Conservation (phyloP, 768 basidiomycete genomes). For the Tulasnella calospora region DNA sequence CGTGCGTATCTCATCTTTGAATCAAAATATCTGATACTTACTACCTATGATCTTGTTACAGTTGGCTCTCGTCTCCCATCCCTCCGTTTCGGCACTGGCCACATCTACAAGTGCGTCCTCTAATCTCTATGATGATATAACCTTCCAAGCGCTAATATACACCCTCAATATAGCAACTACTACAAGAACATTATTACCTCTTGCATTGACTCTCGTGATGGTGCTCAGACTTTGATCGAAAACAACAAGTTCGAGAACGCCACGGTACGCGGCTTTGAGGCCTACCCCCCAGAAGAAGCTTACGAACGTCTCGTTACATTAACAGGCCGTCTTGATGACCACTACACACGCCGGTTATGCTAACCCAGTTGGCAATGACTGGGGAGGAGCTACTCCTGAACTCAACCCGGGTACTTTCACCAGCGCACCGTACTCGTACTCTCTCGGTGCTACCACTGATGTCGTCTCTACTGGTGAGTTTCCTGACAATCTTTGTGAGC, state of each 20-base stretch:
- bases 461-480: conserved; percentile 9
- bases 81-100: conserved; percentile 39
- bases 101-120: conserved; percentile 9
- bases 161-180: conserved; percentile 9
- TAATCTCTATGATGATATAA: not conserved
- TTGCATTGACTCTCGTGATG: conserved; percentile 19
- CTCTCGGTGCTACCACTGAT: conserved; percentile 9
- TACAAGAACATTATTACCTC: not conserved
- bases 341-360: not conserved
- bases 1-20: not conserved
- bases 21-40: not conserved
- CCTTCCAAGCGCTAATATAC: not conserved
- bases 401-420: conserved; percentile 20
- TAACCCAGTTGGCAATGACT: conserved; percentile 11
- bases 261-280: not conserved
- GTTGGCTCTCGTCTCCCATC: conserved; percentile 38
- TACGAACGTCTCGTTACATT: not conserved
- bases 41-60: conserved; percentile 30
- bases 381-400: conserved; percentile 20
- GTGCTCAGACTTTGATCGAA: conserved; percentile 22
- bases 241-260: conserved; percentile 21
- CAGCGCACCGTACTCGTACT: conserved; percentile 12
- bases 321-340: not conserved
- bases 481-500: not conserved
- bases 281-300: not conserved